phyloP scores from a whole-genome alignment of 2,329 filamentous ascomycete species.

The Exophiala alcalophila region DNA sequence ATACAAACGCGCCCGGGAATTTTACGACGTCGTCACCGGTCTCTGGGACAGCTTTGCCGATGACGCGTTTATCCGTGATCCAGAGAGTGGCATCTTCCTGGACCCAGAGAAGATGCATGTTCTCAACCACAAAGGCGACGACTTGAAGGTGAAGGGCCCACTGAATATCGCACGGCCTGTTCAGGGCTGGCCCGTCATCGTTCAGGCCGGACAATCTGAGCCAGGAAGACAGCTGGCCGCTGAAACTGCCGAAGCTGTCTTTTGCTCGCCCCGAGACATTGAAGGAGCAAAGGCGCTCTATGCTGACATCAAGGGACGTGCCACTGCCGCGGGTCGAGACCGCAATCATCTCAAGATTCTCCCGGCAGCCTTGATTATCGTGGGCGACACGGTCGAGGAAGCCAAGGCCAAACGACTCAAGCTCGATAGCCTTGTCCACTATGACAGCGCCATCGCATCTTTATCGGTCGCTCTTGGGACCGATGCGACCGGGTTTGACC shows the following conservation, averaged over 20 bases:
- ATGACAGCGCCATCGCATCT: constrained; percentile 54
- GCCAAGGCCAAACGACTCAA: constrained; percentile 49
- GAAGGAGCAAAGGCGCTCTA: constrained; percentile 49
- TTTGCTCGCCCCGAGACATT: constrained; percentile 50
- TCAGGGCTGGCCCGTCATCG: constrained; percentile 56
- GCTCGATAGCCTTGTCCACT: constrained; percentile 53
- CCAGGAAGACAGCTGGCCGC: constrained; percentile 52
- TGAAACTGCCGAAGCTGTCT: constrained; percentile 54
- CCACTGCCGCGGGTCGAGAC: constrained; percentile 45
- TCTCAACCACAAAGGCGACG: constrained; percentile 51
- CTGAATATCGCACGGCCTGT: constrained; percentile 54
- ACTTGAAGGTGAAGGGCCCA: constrained; percentile 48
- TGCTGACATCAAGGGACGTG: constrained; percentile 51
- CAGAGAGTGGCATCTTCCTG: constrained; percentile 49
- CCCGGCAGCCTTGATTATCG: constrained; percentile 51
- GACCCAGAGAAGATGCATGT: constrained; percentile 54
- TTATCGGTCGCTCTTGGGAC: constrained; percentile 49
- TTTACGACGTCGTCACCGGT: constrained; percentile 54
- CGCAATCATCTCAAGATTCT: constrained; percentile 51
- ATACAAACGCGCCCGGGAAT: constrained; percentile 53
- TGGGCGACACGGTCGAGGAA: constrained; percentile 51
- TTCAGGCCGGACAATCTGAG: constrained; percentile 55
- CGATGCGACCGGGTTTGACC: constrained; percentile 50
- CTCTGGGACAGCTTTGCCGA: constrained; percentile 57
- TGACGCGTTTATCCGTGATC: constrained; percentile 53